A percentile compares a stretch with the other conserved stretches of the same genome.
phyloP scores from a whole-genome alignment of 768 basidiomycete genomes.

The Termitomyces eurrhizus region DNA sequence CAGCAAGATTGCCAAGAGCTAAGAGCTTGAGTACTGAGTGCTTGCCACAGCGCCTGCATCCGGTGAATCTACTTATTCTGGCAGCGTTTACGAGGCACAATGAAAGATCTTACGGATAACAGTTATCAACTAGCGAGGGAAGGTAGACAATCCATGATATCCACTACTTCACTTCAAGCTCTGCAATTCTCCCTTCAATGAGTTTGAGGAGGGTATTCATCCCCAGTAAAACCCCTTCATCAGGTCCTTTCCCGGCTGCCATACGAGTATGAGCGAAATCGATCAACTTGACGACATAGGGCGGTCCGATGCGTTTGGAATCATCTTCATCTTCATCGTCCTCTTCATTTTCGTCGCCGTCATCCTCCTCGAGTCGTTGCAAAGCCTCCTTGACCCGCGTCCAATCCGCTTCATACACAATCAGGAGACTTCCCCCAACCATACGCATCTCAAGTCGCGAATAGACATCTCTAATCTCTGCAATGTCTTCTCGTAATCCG shows the following conservation, averaged over 20 bases:
- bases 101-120: background rate
- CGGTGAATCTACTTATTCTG: background rate
- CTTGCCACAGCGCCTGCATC: no score
- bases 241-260: slow-evolving; percentile 67
- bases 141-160: background rate
- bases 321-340: slow-evolving; percentile 14
- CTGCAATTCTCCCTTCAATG: slow-evolving; percentile 36
- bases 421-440: slow-evolving; percentile 75
- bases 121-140: background rate
- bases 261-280: slow-evolving; percentile 91
- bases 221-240: slow-evolving; percentile 74
- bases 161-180: slow-evolving; percentile 10
- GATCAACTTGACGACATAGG: slow-evolving; percentile 74
- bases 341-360: slow-evolving; percentile 9
- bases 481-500: slow-evolving; percentile 48
- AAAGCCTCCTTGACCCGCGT: slow-evolving; percentile 16
- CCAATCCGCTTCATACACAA: slow-evolving; percentile 67
- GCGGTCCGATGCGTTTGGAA: slow-evolving; percentile 37
- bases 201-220: slow-evolving; percentile 61
- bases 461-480: slow-evolving; percentile 47
- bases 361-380: slow-evolving; percentile 13
- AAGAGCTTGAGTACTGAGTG: no score
- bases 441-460: slow-evolving; percentile 66
- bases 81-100: background rate
- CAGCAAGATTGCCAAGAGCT: no score